Conservation (phyloP, 2,329 filamentous ascomycete species). For the Coniella vitis region DNA sequence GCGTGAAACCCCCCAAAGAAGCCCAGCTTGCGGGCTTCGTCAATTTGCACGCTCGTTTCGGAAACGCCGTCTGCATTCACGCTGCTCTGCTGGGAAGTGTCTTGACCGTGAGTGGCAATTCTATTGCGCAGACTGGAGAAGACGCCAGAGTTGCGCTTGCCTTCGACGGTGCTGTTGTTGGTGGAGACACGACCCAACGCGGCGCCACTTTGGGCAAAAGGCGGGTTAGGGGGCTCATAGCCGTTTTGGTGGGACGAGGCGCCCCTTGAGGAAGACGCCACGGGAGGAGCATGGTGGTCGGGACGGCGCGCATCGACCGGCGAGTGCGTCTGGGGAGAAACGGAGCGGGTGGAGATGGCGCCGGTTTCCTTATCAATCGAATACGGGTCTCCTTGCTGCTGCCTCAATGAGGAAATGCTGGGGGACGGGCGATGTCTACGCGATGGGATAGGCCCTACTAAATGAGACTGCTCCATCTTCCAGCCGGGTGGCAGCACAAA, state of each 20-base stretch:
- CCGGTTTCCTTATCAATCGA: conserved; percentile 49
- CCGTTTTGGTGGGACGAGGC: conserved; percentile 13
- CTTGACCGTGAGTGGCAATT: conserved; percentile 24
- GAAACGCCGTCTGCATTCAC: conserved; percentile 34
- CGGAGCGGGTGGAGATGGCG: conserved; percentile 17
- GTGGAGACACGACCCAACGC: conserved; percentile 14
- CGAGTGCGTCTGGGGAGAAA: conserved; percentile 16
- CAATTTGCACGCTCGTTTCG: conserved; percentile 33
- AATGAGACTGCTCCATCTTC: conserved; percentile 49
- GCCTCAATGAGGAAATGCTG: conserved; percentile 20
- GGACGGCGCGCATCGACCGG: conserved; percentile 16
- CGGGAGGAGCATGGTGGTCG: conserved; percentile 11
- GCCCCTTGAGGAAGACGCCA: background rate
- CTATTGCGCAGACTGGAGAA: conserved; percentile 46
- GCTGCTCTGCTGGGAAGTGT: conserved; percentile 21
- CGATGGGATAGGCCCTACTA: conserved; percentile 42
- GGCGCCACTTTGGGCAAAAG: conserved; percentile 10
- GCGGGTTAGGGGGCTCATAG: conserved; percentile 17
- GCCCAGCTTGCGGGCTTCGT: conserved; percentile 33
- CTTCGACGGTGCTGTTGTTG: conserved; percentile 17
- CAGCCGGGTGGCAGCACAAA: conserved; percentile 38
- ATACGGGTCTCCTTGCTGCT: conserved; percentile 26
- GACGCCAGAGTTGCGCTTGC: conserved; percentile 35
- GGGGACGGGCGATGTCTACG: conserved; percentile 29
- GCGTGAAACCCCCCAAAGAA: conserved; percentile 30